Base-by-base conservation (phyloP, 306 rosid species). In the Purshia tridentata region DNA sequence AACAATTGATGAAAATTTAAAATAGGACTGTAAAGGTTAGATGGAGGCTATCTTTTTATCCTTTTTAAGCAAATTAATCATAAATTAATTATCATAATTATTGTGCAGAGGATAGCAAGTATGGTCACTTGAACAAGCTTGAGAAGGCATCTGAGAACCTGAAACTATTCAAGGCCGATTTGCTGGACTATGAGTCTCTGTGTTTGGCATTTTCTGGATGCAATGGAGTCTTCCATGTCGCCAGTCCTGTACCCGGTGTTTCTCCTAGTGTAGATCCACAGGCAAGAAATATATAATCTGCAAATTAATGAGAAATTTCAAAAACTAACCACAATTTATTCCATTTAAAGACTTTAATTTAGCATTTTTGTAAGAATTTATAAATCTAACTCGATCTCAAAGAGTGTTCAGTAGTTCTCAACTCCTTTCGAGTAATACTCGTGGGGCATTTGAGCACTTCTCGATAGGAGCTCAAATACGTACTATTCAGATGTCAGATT, bases 191-290 rank as follows among this genome's bases (percentile, higher is more conserved):
- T 12, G 76, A 77, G 20, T 77, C 81, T 42, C 57, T 77, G 35
- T 29, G 67, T 15, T 5, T 44, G 4, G 81, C 81, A 0, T 11
- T 77, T 46, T 70, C 40, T 11, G 81, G 81, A 53, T 77, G 81
- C 59, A 69, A 66, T 18, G 76, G 76, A 62, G 76, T 77, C 56
- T 77, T 77, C 72, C 81, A 77, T 61, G 75, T 76, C 23, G 81
- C 81, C 41, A 52, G 81, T 70, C 76, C 81, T 22, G 76, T 77
- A 44, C 76, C 60, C 6, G 60, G 10, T 20, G 16, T 20, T 8
- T 18, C 3, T 55, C 9, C 37, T 55, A n/a, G 37, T 55, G 2
- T 6, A 0, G 35, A 55, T 55, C 60, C 60, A 1, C 12, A 55
- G 60, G 60, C 60, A 55, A 55, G 59, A 54, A 44, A 4, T 44